Evolutionary conservation across 768 basidiomycete genomes (phyloP).

Genomic region (Russula lepida): DNA sequence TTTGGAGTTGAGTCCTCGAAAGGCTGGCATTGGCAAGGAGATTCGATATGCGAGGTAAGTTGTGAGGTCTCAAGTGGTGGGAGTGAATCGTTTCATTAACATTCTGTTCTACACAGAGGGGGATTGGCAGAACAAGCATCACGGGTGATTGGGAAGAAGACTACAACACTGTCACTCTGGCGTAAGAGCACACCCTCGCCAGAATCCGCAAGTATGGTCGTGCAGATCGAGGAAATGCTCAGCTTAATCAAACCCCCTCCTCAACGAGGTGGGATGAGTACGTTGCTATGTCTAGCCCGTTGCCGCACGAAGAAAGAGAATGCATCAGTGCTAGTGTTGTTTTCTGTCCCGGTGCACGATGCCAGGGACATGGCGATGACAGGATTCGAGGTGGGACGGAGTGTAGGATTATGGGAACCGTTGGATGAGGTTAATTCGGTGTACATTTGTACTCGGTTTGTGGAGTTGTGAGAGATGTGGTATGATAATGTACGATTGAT

Average conservation of each 20-base stretch:
- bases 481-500: neutral
- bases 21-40: conserved; percentile 35
- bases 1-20: conserved; percentile 51
- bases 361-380: neutral
- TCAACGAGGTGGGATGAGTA: neutral
- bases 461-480: neutral
- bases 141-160: conserved; percentile 2
- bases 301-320: neutral
- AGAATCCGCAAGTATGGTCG: conserved; percentile 7
- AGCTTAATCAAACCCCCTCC: neutral
- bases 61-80: neutral
- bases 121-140: conserved; percentile 16
- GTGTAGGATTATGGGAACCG: conserved; percentile 3
- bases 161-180: conserved; percentile 12
- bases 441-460: conserved; percentile 13
- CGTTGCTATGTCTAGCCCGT: conserved; percentile 9
- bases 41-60: conserved; percentile 41
- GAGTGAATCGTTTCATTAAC: neutral
- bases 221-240: conserved; percentile 10
- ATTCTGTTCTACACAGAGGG: neutral
- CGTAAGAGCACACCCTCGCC: conserved; percentile 7
- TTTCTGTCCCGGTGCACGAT: conserved; percentile 5
- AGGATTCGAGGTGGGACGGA: neutral
- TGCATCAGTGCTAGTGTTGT: neutral
- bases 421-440: neutral